Conservation (phyloP, 2,329 filamentous ascomycete genomes). For the Onygenales sp. region DNA sequence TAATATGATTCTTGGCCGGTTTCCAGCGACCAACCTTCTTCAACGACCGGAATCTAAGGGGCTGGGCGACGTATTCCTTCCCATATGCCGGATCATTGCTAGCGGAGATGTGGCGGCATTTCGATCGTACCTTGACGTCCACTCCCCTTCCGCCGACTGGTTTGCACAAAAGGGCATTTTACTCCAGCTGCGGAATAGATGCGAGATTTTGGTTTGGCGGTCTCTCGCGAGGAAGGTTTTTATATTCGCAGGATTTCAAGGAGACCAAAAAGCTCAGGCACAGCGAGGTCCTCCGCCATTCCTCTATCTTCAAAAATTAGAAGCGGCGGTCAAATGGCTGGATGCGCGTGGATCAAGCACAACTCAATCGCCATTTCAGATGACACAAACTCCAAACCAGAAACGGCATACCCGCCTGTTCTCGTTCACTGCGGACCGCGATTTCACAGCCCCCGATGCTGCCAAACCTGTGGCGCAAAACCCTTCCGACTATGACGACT, state of each 20-base stretch:
- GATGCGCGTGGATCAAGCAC: conserved; percentile 34
- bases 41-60: conserved; percentile 59
- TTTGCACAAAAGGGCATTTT: conserved; percentile 67
- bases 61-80: conserved; percentile 58
- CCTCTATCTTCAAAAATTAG: conserved; percentile 61
- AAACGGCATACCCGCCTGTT: conserved; percentile 10
- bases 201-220: conserved; percentile 76
- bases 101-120: conserved; percentile 67
- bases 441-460: conserved; percentile 20
- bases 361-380: background rate
- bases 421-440: conserved; percentile 21
- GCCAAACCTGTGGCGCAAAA: conserved; percentile 7
- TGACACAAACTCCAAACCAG: background rate
- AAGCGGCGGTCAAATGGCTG: conserved; percentile 53
- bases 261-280: conserved; percentile 31
- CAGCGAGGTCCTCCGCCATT: conserved; percentile 56
- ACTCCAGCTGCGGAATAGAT: conserved; percentile 63
- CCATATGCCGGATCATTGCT: conserved; percentile 62
- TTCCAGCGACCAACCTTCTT: conserved; percentile 61
- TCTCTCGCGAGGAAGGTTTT: conserved; percentile 71
- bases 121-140: conserved; percentile 53
- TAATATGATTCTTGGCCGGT: conserved; percentile 76
- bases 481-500: conserved; percentile 26
- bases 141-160: conserved; percentile 53
- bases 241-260: conserved; percentile 64